Conservation (phyloP, 1,284 basidiomycete species). For the Neonothopanus nambi region DNA sequence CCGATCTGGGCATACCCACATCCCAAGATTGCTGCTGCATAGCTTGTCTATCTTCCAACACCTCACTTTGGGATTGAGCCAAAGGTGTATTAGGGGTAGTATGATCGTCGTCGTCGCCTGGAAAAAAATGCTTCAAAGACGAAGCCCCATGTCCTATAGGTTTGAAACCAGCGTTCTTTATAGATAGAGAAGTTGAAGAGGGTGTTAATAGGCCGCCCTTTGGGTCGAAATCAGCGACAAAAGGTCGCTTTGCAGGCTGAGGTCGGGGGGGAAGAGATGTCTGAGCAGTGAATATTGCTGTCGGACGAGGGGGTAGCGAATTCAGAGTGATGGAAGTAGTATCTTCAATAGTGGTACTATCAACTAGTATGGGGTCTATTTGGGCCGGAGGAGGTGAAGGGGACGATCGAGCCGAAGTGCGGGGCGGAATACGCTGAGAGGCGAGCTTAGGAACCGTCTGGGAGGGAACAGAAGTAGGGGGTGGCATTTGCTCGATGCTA, state of each 20-base stretch:
- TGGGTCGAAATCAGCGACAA: neutral
- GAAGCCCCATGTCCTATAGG: conserved; percentile 56
- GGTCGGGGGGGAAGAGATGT: neutral
- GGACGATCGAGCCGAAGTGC: too few species aligned
- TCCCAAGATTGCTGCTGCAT: neutral
- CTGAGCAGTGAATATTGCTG: too few species aligned
- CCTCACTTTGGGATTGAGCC: neutral
- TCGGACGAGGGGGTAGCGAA: neutral
- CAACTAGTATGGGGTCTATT: too few species aligned
- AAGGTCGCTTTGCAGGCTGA: neutral
- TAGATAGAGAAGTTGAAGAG: neutral
- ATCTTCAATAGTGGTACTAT: too few species aligned
- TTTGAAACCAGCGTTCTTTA: conserved; percentile 57
- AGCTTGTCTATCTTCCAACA: neutral
- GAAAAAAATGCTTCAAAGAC: conserved; percentile 71
- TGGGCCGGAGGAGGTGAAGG: too few species aligned
- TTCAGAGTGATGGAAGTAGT: neutral
- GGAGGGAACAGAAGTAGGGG: neutral
- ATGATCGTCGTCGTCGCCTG: conserved; percentile 73
- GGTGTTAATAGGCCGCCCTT: neutral
- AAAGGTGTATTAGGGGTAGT: conserved; percentile 4
- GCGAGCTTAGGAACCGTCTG: too few species aligned
- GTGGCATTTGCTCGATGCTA: conserved; percentile 9
- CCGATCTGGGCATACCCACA: neutral
- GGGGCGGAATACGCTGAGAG: too few species aligned